A percentile compares a stretch with the other conserved stretches of the same genome.
These are phyloP conservation scores for Thelonectria blattea DNA, from an alignment of 2,329 filamentous ascomycete genomes.

Conservation along the genomic window DNA sequence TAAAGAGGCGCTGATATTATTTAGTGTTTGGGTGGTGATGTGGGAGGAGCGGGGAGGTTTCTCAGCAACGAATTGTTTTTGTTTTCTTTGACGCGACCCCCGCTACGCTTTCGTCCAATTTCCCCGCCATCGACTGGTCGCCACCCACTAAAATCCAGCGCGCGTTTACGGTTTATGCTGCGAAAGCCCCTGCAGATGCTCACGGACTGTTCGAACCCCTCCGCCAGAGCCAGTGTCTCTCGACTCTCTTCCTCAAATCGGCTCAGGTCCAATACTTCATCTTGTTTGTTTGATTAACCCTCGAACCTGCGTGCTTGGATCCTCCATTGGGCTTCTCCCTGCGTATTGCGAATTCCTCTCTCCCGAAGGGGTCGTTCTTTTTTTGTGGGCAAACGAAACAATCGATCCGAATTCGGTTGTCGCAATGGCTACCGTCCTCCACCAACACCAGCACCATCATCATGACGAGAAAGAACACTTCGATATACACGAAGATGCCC, in stretches of 20 bases:
- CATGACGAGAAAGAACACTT: constrained; percentile 47
- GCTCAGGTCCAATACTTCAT: constrained; percentile 2
- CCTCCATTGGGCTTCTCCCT: constrained; percentile 4
- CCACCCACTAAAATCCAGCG: constrained; percentile 33
- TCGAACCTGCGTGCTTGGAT: neutral
- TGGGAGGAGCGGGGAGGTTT: constrained; percentile 13
- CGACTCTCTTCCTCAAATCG: constrained; percentile 1
- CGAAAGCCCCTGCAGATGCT: constrained; percentile 32
- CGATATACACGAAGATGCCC: constrained; percentile 57
- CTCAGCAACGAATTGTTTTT: constrained; percentile 43
- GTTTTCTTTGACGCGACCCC: constrained; percentile 42
- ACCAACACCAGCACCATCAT: constrained; percentile 39
- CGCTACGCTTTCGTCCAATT: constrained; percentile 15
- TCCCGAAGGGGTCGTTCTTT: neutral
- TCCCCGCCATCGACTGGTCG: constrained; percentile 29
- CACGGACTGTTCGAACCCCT: constrained; percentile 26
- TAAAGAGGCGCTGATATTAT: neutral
- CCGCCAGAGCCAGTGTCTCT: constrained; percentile 16
- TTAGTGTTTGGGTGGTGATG: constrained; percentile 1
- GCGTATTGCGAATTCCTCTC: neutral
- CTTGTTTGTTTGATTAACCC: constrained; percentile 3
- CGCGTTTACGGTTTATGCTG: constrained; percentile 24
- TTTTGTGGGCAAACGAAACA: constrained; percentile 11
- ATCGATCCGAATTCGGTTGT: constrained; percentile 6
- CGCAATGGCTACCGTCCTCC: constrained; percentile 33